Percentiles rank a stretch among this genome's conserved stretches.
Evolutionary conservation across 202 grass and related monocot genomes (phyloP).

Genomic region (Setaria viridis): DNA sequence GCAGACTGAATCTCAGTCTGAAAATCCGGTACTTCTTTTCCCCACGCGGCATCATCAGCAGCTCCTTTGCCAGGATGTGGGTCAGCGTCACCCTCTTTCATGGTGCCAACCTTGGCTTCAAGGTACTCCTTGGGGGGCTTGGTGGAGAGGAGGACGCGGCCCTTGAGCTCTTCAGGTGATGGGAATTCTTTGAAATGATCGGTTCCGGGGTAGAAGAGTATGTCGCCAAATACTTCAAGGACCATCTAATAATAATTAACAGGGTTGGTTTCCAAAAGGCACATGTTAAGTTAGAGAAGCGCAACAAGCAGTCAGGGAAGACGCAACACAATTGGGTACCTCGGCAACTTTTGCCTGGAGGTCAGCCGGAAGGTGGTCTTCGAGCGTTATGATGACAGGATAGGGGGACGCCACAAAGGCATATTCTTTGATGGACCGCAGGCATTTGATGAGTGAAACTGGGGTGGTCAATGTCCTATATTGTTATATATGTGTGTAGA

Average conservation of each 20-base stretch:
- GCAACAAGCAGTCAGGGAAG: neutral
- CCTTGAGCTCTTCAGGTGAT: slow-evolving; percentile 77
- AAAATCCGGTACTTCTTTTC: slow-evolving; percentile 84
- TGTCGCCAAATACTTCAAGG: slow-evolving; percentile 64
- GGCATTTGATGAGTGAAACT: slow-evolving; percentile 81
- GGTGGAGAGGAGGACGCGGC: slow-evolving; percentile 78
- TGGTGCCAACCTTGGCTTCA: slow-evolving; percentile 58
- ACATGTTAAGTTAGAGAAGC: neutral
- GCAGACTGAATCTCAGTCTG: slow-evolving; percentile 63
- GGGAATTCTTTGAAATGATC: slow-evolving; percentile 75
- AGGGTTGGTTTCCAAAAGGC: neutral
- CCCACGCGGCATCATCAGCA: slow-evolving; percentile 74
- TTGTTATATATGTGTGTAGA: no score
- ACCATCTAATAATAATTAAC: slow-evolving; percentile 69
- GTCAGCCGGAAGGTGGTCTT: slow-evolving; percentile 83
- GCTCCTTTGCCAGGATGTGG: slow-evolving; percentile 43
- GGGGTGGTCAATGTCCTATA: slow-evolving; percentile 90
- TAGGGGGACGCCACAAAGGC: slow-evolving; percentile 89
- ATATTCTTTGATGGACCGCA: slow-evolving; percentile 84
- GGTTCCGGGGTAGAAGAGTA: slow-evolving; percentile 72
- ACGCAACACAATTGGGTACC: slow-evolving; percentile 13
- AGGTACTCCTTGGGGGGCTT: slow-evolving; percentile 97
- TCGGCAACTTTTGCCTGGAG: slow-evolving; percentile 96
- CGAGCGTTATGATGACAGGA: slow-evolving; percentile 94
- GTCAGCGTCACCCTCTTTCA: slow-evolving; percentile 60